Evolutionary conservation across 257 asterid genomes (phyloP), one percentile per base, ranked within the genome.

Genomic region (Schizonepeta tenuifolia): DNA sequence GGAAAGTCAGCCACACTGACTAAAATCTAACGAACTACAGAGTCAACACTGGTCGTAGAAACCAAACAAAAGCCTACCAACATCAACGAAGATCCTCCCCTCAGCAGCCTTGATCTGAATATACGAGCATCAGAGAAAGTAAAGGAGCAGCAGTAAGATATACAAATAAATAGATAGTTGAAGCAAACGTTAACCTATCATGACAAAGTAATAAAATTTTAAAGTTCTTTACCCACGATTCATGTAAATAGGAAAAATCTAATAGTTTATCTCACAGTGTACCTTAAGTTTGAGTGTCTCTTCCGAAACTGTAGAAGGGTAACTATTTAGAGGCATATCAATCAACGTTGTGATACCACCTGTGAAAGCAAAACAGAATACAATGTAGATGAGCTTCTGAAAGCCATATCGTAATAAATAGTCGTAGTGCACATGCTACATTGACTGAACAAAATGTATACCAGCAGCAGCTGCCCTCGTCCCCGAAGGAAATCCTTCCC

Each of bases 401-500:
- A 54, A 36, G 26, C 54, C 21, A 6, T 41, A 44, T 53, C 14
- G 15, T 51, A 54, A 41, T 40, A 9, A 9, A 61, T 17, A 17
- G 13, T 59, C 0, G 7, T 0, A 5, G 36, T 31, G 36, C 7
- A 38, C 43, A 7, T 5, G 6, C 41, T 38, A 38, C 43, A 38
- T 8, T 38, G 43, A 38, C 43, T 8, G 43, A 43, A 33, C 15
- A 9, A 7, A 61, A 74, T 50, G 60, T 66, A 56, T 84, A 95
- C 99, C 99, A 66, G 96, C 99, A 76, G 96, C 98, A 13, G 98
- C 99, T 63, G 99, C 98, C 79, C 82, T 88, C 71, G 98, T 93
- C 75, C 98, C 98, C 26, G 97, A 93, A 51, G 97, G 96, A 86
- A 93, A 93, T 38, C 97, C 98, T 81, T 93, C 98, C 98, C 98